Evolutionary conservation across 768 basidiomycete genomes (phyloP).

Genomic region (Amyloporia xantha): DNA sequence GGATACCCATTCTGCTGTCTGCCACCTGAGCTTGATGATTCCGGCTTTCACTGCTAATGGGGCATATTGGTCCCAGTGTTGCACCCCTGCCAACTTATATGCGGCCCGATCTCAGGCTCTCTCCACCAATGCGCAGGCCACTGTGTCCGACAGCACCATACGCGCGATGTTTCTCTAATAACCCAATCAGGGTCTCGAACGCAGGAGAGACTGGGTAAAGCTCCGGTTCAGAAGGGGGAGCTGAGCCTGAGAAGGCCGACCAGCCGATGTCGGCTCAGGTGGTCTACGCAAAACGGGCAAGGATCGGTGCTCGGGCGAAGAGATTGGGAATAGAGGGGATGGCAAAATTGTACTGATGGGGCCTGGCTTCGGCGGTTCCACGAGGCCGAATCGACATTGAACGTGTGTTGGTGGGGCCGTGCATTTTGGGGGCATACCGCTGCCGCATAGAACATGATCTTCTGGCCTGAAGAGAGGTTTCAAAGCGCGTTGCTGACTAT

Average conservation of each 20-base stretch:
- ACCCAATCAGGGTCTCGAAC: slow-evolving; percentile 1
- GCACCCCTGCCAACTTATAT: slow-evolving; percentile 9
- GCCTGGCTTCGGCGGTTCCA: no score
- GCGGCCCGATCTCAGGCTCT: slow-evolving; percentile 1
- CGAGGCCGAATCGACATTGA: no score
- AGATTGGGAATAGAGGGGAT: no score
- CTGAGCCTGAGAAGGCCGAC: background rate
- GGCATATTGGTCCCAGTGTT: slow-evolving; percentile 11
- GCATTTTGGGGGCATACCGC: no score
- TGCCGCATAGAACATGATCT: no score
- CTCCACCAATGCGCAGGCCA: slow-evolving; percentile 5
- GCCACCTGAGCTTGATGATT: slow-evolving; percentile 6
- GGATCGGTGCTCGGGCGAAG: no score
- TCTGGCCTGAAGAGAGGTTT: no score
- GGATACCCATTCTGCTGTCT: slow-evolving; percentile 4
- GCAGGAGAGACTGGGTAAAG: background rate
- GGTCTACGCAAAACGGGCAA: background rate
- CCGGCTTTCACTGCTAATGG: slow-evolving; percentile 9
- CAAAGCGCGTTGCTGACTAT: no score
- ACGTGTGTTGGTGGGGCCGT: no score
- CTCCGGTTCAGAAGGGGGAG: background rate
- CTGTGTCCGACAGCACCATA: background rate
- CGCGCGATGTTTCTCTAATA: slow-evolving; percentile 2
- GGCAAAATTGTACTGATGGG: no score
- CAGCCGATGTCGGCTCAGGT: background rate